Evolutionary conservation across 441 rosid genomes (phyloP).

Genomic region (Gossypium lobatum): DNA sequence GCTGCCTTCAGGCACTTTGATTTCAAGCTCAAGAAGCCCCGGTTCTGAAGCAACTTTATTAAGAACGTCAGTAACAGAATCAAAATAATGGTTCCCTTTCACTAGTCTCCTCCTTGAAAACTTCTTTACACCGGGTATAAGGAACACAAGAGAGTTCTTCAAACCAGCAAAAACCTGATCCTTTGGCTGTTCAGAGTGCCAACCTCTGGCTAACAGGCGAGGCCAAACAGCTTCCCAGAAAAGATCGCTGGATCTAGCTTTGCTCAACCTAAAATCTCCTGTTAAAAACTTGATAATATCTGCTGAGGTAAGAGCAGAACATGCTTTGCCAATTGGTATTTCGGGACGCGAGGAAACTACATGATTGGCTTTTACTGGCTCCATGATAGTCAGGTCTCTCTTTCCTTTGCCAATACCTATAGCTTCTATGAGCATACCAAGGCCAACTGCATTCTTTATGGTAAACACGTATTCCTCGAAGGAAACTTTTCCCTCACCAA

Average conservation of each 20-base stretch:
- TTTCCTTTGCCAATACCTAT: slow-evolving; percentile 72
- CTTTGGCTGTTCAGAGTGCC: slow-evolving; percentile 61
- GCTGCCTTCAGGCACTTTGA: not conserved
- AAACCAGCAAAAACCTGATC: slow-evolving; percentile 18
- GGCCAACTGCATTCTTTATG: slow-evolving; percentile 44
- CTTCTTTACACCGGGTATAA: slow-evolving; percentile 17
- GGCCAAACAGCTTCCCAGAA: slow-evolving; percentile 80
- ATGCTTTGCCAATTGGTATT: slow-evolving; percentile 50
- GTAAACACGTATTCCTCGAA: slow-evolving; percentile 61
- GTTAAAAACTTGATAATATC: slow-evolving; percentile 47
- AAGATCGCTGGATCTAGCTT: slow-evolving; percentile 54
- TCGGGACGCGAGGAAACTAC: slow-evolving; percentile 27
- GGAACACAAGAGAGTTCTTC: slow-evolving; percentile 10
- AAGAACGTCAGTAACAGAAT: slow-evolving; percentile 15
- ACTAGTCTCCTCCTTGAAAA: slow-evolving; percentile 17
- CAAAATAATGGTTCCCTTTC: slow-evolving; percentile 19
- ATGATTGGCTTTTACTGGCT: slow-evolving; percentile 31
- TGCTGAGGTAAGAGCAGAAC: slow-evolving; percentile 36
- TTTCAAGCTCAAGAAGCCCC: slow-evolving; percentile 14
- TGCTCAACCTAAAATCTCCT: slow-evolving; percentile 50
- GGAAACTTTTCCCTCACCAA: slow-evolving; percentile 53
- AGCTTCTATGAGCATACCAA: slow-evolving; percentile 44
- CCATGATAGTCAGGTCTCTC: slow-evolving; percentile 47
- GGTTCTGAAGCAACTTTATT: slow-evolving; percentile 17
- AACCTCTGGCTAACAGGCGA: slow-evolving; percentile 57